Evolutionary conservation across 257 asterid genomes (phyloP), one percentile per base, ranked within the genome.

Genomic region (Penstemon eatonii): DNA sequence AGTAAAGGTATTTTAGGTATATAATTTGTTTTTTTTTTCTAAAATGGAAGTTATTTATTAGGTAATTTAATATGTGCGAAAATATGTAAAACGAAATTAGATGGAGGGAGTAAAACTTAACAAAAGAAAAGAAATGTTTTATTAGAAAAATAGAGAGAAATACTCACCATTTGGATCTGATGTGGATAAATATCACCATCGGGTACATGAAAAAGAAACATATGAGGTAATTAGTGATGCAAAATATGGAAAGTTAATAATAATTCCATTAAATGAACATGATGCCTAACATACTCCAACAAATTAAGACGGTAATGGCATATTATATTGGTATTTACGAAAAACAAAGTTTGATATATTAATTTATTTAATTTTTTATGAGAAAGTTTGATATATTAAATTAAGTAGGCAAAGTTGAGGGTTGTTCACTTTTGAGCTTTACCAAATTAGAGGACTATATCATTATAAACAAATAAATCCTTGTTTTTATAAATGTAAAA

Each of bases 141-240:
- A 3, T 37, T 0, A 7, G 11, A 36, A 52, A 9, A 12, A 5
- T 38, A 49, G 38, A 56, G 3, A 55, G 6, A 39, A 3, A 5
- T 13, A 37, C 87, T 79, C 46, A 87, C 95, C 95, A 66, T 85
- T 87, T 57, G 95, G 95, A 73, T 87, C 95, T 85, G 83, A 73
- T 50, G 58, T 59, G 15, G 71, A 10, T 68, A 67, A 44, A 66
- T 33, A 5, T 10, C 80, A 60, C 19, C 83, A 71, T 43, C 52
- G 13, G 50, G 1, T 18, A 56, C 71, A 76, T 70, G 79, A 11
- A 65, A 71, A 36, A 37, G 33, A 57, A 75, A 68, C 7, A 18
- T 43, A 68, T 33, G 7, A 42, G 58, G 47, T 56, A 68, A 68
- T 63, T 45, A 25, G 50, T 39, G 33, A 25, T 25, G 33, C 33